phyloP scores from a whole-genome alignment of 2,329 filamentous ascomycete species.

The Phyllosticta citribraziliensis region DNA sequence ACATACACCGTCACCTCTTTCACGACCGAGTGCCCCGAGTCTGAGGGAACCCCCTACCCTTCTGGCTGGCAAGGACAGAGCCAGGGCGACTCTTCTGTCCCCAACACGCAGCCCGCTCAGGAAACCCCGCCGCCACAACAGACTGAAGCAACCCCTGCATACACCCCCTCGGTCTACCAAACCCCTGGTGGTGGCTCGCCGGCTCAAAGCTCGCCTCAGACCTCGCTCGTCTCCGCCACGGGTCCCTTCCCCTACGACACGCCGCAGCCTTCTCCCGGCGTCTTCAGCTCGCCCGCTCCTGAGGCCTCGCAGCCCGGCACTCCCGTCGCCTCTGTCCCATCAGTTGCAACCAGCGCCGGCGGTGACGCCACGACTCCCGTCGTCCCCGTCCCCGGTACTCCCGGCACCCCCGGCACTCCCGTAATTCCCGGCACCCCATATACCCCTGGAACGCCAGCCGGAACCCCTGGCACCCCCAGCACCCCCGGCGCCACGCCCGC shows the following conservation, averaged over 20 bases:
- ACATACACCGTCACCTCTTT: background rate
- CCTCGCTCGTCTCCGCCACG: background rate
- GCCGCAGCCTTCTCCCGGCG: background rate
- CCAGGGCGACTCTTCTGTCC: background rate
- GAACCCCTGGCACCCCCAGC: background rate
- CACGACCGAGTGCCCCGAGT: background rate
- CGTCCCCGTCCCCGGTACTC: background rate
- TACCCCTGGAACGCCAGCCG: slow-evolving; percentile 5
- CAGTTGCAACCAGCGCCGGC: background rate
- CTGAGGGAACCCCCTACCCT: background rate
- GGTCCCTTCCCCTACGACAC: background rate
- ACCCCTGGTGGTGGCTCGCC: background rate
- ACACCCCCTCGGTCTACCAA: background rate
- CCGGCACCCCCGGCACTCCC: slow-evolving; percentile 1
- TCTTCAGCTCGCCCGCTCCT: background rate
- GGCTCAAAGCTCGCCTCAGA: background rate
- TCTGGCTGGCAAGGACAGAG: background rate
- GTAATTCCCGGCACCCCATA: background rate
- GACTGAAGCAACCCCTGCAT: background rate
- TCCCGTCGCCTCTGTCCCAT: background rate
- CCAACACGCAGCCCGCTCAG: background rate
- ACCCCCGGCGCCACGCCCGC: background rate
- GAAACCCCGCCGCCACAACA: background rate
- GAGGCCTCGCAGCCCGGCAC: background rate
- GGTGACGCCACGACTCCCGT: background rate